Percentiles rank a stretch among this genome's conserved stretches.
Evolutionary conservation across 2,329 filamentous ascomycete species (phyloP).

Genomic region (Diaporthe citriasiana): DNA sequence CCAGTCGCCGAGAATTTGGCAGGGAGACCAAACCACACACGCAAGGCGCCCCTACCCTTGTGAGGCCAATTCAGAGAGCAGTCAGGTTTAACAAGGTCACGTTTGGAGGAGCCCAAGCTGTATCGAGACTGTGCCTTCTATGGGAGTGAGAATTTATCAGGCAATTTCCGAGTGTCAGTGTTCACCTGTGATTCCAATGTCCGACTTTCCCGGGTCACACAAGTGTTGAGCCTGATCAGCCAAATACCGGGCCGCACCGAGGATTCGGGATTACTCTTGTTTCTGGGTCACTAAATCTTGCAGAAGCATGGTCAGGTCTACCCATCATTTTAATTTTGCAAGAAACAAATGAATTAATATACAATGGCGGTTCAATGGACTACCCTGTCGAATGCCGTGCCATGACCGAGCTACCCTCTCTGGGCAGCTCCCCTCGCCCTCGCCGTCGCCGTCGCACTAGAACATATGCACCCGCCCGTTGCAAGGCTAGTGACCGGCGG

Average conservation of each 20-base stretch:
- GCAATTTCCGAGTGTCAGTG: background rate
- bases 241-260: background rate
- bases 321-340: background rate
- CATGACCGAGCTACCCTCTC: background rate
- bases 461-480: constrained; percentile 56
- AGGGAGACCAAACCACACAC: background rate
- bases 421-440: background rate
- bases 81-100: background rate
- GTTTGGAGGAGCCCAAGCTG: no score
- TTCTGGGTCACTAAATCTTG: background rate
- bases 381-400: no score
- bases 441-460: background rate
- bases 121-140: background rate
- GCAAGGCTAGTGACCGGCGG: constrained; percentile 61
- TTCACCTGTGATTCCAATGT: background rate
- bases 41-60: background rate
- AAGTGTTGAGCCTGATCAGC: background rate
- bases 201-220: no score
- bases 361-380: background rate
- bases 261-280: no score
- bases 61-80: no score
- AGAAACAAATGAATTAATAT: background rate
- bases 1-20: background rate
- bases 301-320: background rate
- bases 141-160: no score